Percentiles rank a stretch among this genome's conserved stretches.
Evolutionary conservation across 1,284 basidiomycete species (phyloP).

Genomic region (Apiotrichum porosum): DNA sequence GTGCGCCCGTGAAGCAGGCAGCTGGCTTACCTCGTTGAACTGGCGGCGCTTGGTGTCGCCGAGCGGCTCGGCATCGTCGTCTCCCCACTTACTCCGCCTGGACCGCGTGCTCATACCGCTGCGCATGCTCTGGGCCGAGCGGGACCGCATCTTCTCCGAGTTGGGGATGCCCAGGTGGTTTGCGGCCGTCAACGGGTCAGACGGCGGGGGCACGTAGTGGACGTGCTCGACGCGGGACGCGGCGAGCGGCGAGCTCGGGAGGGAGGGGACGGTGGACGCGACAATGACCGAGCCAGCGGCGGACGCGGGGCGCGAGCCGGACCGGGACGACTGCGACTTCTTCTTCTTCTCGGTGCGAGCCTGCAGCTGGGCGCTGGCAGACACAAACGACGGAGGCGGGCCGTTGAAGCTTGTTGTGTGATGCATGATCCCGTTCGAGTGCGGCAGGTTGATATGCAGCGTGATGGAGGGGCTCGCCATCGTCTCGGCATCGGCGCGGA

Average conservation of each 20-base stretch:
- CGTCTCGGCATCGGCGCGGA: conserved; percentile 28
- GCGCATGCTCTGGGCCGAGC: conserved; percentile 18
- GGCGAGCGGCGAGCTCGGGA: not conserved
- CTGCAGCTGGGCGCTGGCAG: conserved; percentile 2
- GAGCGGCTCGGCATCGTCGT: conserved; percentile 42
- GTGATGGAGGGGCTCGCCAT: conserved; percentile 24
- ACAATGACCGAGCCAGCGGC: not conserved
- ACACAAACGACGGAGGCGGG: conserved; percentile 6
- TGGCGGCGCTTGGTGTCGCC: conserved; percentile 35
- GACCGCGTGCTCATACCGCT: conserved; percentile 23
- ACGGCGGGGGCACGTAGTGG: conserved; percentile 4
- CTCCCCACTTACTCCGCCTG: conserved; percentile 38
- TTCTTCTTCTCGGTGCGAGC: conserved; percentile 2
- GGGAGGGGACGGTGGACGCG: not conserved
- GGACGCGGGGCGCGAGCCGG: not conserved
- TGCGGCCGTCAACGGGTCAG: conserved; percentile 6
- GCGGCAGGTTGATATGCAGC: conserved; percentile 14
- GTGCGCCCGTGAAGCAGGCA: no score
- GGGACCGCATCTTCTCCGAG: conserved; percentile 8
- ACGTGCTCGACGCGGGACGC: conserved; percentile 1
- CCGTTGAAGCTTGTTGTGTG: no score
- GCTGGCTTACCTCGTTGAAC: conserved; percentile 41
- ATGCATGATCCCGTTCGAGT: conserved; percentile 6
- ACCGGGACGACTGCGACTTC: not conserved
- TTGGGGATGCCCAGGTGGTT: conserved; percentile 12